phyloP scores from a whole-genome alignment of 202 grass and related monocot species.

The Zizania palustris region DNA sequence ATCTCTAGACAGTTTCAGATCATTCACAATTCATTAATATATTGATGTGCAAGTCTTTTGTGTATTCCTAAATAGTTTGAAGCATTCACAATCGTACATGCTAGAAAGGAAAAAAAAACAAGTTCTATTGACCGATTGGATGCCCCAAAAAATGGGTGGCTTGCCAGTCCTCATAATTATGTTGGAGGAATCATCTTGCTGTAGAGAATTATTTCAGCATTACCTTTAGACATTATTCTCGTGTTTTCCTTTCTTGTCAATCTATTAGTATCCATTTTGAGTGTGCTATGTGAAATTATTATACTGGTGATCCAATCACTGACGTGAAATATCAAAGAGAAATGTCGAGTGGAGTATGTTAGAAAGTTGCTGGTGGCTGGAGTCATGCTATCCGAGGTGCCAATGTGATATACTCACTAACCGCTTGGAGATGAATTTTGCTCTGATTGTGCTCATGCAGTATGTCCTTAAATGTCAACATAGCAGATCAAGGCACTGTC shows the following conservation, averaged over 20 bases:
- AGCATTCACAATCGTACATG: not conserved
- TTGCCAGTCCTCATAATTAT: not conserved
- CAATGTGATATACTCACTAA: not conserved
- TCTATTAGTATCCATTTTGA: constrained; percentile 25
- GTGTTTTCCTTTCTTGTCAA: constrained; percentile 6
- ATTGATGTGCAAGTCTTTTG: not conserved
- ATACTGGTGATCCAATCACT: not conserved
- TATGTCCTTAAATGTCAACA: not conserved
- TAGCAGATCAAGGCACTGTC: constrained; percentile 1
- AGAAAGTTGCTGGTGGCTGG: constrained; percentile 3
- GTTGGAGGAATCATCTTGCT: not conserved
- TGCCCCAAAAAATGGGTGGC: not conserved
- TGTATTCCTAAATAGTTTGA: too few species aligned
- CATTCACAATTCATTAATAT: not conserved
- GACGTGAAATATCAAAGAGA: not conserved
- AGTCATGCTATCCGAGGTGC: not conserved
- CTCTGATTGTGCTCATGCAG: not conserved
- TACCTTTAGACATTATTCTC: not conserved
- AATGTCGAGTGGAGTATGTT: constrained; percentile 2
- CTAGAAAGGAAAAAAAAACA: not conserved
- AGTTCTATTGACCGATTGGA: not conserved
- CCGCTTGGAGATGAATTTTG: not conserved
- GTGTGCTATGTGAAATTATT: not conserved
- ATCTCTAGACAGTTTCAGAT: not conserved
- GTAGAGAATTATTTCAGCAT: not conserved